Evolutionary conservation across 371 early-diverging fungal species (phyloP).

Genomic region (Actinomucor elegans): DNA sequence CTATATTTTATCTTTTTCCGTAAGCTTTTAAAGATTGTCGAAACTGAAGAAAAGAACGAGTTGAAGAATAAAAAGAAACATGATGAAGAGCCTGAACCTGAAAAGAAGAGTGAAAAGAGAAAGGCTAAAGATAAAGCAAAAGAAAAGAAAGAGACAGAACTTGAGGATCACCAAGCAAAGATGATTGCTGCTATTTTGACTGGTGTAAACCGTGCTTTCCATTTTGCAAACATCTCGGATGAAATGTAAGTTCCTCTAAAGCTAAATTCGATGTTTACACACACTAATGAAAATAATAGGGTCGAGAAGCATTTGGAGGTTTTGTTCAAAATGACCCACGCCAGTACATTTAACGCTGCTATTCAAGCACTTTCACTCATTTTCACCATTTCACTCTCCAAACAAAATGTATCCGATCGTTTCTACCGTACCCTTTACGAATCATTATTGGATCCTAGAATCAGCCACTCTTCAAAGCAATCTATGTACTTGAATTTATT

Average conservation of each 20-base stretch:
- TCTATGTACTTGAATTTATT: constrained; percentile 92
- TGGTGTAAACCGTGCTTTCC: constrained; percentile 95
- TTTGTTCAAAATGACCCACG: constrained; percentile 86
- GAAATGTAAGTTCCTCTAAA: constrained; percentile 61
- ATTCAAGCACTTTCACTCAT: constrained; percentile 92
- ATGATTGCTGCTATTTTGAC: constrained; percentile 92
- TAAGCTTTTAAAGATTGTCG: constrained; percentile 60
- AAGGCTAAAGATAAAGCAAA: constrained; percentile 44
- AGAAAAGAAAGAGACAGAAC: constrained; percentile 50
- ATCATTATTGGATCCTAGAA: constrained; percentile 82
- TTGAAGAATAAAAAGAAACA: constrained; percentile 54
- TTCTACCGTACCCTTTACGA: constrained; percentile 91
- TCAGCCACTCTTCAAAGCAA: constrained; percentile 82
- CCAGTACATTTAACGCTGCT: constrained; percentile 84
- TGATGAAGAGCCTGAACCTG: constrained; percentile 39
- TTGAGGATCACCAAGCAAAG: constrained; percentile 72
- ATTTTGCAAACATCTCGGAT: constrained; percentile 82
- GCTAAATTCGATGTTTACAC: no score
- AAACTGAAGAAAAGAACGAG: constrained; percentile 38
- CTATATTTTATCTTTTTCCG: constrained; percentile 92
- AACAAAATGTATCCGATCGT: constrained; percentile 66
- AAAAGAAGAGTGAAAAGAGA: constrained; percentile 44
- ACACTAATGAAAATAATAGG: no score
- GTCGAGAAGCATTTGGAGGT: constrained; percentile 81
- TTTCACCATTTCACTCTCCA: constrained; percentile 69